Evolutionary conservation across 73 alveolate genomes (phyloP).

Genomic region (Durusdinium trenchii): DNA sequence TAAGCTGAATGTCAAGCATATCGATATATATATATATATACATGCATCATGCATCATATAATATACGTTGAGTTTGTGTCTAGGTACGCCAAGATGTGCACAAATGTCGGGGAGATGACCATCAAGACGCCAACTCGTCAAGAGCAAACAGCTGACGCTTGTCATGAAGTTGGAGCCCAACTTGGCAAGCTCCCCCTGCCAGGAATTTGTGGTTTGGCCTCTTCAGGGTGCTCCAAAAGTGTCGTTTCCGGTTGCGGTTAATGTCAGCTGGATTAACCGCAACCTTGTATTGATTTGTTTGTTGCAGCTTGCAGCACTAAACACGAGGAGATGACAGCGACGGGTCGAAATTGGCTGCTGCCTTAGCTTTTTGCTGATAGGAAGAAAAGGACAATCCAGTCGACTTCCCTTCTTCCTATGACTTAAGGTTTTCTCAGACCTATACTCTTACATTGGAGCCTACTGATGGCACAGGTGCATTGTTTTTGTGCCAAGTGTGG

Average conservation of each 20-base stretch:
- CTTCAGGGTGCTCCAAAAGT: no score
- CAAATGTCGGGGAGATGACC: slow-evolving; percentile 59
- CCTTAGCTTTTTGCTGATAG: neutral
- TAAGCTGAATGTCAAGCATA: neutral
- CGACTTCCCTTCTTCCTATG: neutral
- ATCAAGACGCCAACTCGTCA: slow-evolving; percentile 28
- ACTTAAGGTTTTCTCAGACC: slow-evolving; percentile 17
- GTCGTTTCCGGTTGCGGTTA: no score
- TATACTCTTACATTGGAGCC: slow-evolving; percentile 80
- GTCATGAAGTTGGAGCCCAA: no score
- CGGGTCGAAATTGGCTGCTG: slow-evolving; percentile 10
- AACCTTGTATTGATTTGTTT: no score
- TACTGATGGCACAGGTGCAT: slow-evolving; percentile 65
- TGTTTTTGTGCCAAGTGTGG: neutral
- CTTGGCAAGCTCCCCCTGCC: no score
- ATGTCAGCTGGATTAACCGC: no score
- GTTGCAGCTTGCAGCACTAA: no score
- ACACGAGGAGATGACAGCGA: slow-evolving; percentile 29
- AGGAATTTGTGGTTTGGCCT: no score
- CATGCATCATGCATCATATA: neutral
- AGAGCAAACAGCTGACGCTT: slow-evolving; percentile 38
- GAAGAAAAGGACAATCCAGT: neutral
- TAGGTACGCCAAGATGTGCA: slow-evolving; percentile 88
- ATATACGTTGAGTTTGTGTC: neutral
- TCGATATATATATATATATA: neutral